Evolutionary conservation across 495 filamentous ascomycete species (phyloP).

Genomic region (Hyaloscypha hepaticicola): DNA sequence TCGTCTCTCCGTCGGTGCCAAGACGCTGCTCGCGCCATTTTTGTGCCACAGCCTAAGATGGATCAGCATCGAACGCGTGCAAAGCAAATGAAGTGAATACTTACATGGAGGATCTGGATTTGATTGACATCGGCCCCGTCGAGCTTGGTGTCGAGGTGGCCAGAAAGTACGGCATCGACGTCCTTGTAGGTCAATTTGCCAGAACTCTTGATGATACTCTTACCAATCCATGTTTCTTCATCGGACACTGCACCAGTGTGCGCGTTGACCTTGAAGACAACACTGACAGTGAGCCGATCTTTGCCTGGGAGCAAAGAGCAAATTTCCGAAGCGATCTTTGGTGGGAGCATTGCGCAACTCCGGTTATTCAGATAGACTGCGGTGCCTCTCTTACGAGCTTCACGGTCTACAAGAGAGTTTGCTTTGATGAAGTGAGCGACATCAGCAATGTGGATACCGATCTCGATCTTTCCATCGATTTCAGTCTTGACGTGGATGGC

Average conservation of each 20-base stretch:
- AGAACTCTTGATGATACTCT: conserved; percentile 86
- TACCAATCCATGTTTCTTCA: conserved; percentile 90
- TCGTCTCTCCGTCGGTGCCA: conserved; percentile 70
- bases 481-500: conserved; percentile 87
- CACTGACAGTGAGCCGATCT: conserved; percentile 87
- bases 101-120: conserved; percentile 66
- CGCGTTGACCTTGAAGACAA: conserved; percentile 85
- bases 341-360: conserved; percentile 85
- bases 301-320: conserved; percentile 83
- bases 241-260: conserved; percentile 73
- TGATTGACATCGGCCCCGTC: conserved; percentile 63
- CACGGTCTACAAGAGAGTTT: conserved; percentile 93
- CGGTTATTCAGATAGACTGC: conserved; percentile 87
- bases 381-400: conserved; percentile 97
- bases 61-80: background rate
- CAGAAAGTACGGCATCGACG: conserved; percentile 74
- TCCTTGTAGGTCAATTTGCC: conserved; percentile 82
- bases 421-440: conserved; percentile 96
- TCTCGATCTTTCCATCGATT: conserved; percentile 80
- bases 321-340: conserved; percentile 78
- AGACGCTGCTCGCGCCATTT: conserved; percentile 88
- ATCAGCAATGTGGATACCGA: conserved; percentile 94
- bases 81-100: background rate
- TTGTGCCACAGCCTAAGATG: conserved; percentile 59
- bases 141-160: conserved; percentile 55